phyloP scores from a whole-genome alignment of 208 protist species.

The Crithidia brevicula region DNA sequence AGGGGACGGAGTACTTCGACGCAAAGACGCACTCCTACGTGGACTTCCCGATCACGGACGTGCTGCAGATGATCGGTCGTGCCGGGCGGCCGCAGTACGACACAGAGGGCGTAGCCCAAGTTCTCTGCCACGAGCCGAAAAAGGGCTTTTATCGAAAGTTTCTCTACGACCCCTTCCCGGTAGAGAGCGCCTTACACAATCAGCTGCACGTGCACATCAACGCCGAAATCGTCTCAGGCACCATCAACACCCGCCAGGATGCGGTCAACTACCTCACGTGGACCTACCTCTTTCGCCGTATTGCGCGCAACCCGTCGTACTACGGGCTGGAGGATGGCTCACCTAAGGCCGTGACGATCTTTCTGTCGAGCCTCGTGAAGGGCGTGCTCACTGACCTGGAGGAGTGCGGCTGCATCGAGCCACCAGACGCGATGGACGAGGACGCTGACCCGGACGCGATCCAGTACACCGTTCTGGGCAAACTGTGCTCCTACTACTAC shows the following conservation, averaged over 20 bases:
- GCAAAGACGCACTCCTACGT: constrained; percentile 97
- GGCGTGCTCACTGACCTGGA: constrained; percentile 85
- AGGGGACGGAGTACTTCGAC: constrained; percentile 99
- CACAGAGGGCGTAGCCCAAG: constrained; percentile 95
- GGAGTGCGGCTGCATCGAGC: constrained; percentile 83
- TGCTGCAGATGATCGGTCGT: constrained; percentile 99
- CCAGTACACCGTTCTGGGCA: constrained; percentile 92
- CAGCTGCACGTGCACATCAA: constrained; percentile 99
- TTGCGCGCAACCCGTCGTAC: constrained; percentile 98
- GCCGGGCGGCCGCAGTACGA: constrained; percentile 98
- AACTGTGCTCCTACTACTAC: constrained; percentile 99
- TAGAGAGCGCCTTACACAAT: constrained; percentile 97
- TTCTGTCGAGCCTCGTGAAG: constrained; percentile 85
- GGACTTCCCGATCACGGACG: constrained; percentile 99
- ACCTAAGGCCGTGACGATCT: constrained; percentile 85
- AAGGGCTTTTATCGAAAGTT: constrained; percentile 99
- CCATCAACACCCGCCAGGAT: constrained; percentile 95
- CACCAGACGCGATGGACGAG: constrained; percentile 46
- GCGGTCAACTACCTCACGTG: constrained; percentile 99
- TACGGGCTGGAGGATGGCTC: constrained; percentile 96
- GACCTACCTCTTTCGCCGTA: constrained; percentile 99
- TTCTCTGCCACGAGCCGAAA: constrained; percentile 98
- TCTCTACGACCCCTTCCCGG: constrained; percentile 99
- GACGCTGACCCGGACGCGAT: constrained; percentile 71
- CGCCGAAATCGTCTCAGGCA: constrained; percentile 97